Evolutionary conservation across 352 stramenopile genomes (phyloP).

Genomic region (Pythium brassicae): DNA sequence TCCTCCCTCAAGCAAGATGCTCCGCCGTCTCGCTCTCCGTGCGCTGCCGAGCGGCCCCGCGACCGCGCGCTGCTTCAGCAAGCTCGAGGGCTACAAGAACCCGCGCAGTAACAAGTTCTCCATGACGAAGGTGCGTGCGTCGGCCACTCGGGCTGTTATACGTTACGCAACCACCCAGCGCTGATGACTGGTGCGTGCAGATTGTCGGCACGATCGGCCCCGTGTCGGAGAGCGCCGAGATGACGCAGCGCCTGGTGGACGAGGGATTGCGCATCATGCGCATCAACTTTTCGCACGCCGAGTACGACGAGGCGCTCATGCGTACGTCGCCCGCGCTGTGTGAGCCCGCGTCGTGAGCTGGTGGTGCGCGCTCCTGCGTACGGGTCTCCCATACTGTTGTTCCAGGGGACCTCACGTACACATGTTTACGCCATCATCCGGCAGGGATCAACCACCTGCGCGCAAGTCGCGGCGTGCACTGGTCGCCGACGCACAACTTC

Average conservation of each 20-base stretch:
- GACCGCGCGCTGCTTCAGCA: constrained; percentile 13
- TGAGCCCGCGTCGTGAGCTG: not conserved
- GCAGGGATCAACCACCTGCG: constrained; percentile 62
- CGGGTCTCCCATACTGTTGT: not conserved
- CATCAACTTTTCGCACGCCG: constrained; percentile 96
- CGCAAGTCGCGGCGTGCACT: constrained; percentile 80
- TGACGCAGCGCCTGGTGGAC: constrained; percentile 79
- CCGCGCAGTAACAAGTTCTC: constrained; percentile 80
- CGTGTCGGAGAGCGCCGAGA: constrained; percentile 66
- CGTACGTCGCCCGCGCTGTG: constrained; percentile 21
- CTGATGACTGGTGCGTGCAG: constrained; percentile 16
- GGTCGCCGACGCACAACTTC: constrained; percentile 54
- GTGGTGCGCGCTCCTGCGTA: not conserved
- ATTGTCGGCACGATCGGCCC: constrained; percentile 94
- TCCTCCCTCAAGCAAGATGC: constrained; percentile 3
- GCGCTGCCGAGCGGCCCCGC: constrained; percentile 6
- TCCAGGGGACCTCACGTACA: not conserved
- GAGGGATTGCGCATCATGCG: constrained; percentile 91
- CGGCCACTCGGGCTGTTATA: not conserved
- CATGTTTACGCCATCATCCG: not conserved
- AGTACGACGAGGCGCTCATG: constrained; percentile 76
- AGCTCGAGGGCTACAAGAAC: constrained; percentile 62
- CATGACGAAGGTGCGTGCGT: constrained; percentile 67
- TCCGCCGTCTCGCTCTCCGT: constrained; percentile 13
- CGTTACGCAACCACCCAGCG: not conserved